A percentile compares a stretch with the other conserved stretches of the same genome.
These are phyloP conservation scores for Hypoxylon sp. DNA, from an alignment of 2,329 filamentous ascomycete genomes.

Conservation along the genomic window DNA sequence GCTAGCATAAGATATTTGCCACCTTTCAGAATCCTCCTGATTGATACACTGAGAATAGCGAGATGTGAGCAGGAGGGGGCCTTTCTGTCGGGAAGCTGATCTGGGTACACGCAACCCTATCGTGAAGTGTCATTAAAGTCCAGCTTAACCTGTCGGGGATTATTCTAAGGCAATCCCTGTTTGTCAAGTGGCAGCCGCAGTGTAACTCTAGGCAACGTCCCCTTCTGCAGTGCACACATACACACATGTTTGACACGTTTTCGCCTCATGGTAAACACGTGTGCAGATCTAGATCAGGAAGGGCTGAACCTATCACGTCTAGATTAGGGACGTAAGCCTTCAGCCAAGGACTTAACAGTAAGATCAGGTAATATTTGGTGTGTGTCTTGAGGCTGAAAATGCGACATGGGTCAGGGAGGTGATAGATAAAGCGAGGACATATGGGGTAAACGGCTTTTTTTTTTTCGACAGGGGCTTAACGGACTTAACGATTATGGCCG, in stretches of 20 bases:
- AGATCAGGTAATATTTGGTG: not conserved
- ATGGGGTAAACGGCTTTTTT: not conserved
- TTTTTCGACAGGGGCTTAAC: not conserved
- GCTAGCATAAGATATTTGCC: not conserved
- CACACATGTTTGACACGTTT: not conserved
- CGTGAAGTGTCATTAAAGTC: not conserved
- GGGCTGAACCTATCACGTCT: not conserved
- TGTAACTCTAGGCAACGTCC: not conserved
- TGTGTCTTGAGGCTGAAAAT: not conserved
- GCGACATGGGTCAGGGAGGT: not conserved
- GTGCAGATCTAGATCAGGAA: not conserved
- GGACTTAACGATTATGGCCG: not conserved
- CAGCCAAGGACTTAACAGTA: not conserved
- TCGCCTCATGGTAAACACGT: slow-evolving; percentile 4
- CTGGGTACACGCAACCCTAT: not conserved
- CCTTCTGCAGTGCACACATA: not conserved
- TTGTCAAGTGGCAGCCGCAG: not conserved
- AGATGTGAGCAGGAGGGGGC: not conserved
- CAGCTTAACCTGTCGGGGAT: not conserved
- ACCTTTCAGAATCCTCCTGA: not conserved
- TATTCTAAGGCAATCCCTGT: not conserved
- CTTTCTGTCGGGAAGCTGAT: not conserved
- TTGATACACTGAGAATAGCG: not conserved
- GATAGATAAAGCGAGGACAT: not conserved
- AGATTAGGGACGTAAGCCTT: not conserved